Conservation (phyloP, 345 rosid genomes). For the Gossypium raimondii region DNA sequence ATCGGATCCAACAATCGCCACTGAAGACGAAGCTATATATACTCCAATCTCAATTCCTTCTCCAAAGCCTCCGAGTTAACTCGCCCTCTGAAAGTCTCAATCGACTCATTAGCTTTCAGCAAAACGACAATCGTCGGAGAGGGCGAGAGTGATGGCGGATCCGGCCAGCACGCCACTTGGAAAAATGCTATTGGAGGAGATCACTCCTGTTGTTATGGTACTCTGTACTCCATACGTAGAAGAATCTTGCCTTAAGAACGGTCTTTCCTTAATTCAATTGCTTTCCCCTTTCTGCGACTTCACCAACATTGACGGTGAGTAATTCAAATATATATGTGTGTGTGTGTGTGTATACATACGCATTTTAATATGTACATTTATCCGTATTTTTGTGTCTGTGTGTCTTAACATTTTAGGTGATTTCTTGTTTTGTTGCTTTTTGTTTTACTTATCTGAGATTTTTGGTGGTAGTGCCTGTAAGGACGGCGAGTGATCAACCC, state of each 20-base stretch:
- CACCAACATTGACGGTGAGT: constrained; percentile 77
- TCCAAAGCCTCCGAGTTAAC: background rate
- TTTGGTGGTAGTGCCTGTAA: constrained; percentile 72
- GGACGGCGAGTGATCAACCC: constrained; percentile 93
- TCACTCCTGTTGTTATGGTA: constrained; percentile 94
- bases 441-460: background rate
- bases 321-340: background rate
- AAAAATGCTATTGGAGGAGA: constrained; percentile 80
- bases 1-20: constrained; percentile 5
- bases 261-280: constrained; percentile 69
- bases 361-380: background rate
- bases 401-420: constrained; percentile 13
- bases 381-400: background rate
- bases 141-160: constrained; percentile 43
- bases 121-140: constrained; percentile 1
- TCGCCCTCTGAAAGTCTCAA: background rate
- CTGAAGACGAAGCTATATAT: background rate
- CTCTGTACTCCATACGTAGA: constrained; percentile 81
- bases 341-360: background rate
- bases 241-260: constrained; percentile 77
- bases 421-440: background rate
- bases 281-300: constrained; percentile 79
- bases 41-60: background rate
- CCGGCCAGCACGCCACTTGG: constrained; percentile 83
- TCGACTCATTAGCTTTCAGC: background rate